These are phyloP conservation scores for Eucalyptus polybractea DNA, from an alignment of 345 rosid species.

Conservation along the genomic window DNA sequence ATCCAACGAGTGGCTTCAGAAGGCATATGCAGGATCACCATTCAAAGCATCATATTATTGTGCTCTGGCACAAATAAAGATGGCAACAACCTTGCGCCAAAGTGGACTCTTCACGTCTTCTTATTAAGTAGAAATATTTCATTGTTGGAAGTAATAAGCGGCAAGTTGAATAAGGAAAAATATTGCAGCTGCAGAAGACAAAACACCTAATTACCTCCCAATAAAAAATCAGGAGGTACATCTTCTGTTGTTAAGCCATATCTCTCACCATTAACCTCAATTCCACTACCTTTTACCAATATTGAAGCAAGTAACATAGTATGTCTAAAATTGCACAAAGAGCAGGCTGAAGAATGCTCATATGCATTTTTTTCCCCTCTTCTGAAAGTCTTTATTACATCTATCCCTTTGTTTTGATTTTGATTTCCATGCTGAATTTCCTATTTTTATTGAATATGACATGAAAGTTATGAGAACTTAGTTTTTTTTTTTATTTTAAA, in stretches of 20 bases:
- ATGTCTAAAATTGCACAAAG: neutral
- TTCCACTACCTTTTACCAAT: neutral
- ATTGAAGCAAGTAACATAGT: neutral
- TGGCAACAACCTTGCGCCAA: constrained; percentile 47
- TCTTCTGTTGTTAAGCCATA: neutral
- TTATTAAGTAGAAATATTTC: neutral
- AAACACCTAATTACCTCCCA: neutral
- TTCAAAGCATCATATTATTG: constrained; percentile 42
- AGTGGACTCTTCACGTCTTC: constrained; percentile 5
- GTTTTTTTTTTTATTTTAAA: neutral
- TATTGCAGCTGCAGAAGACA: neutral
- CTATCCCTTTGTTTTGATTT: neutral
- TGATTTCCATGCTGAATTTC: neutral
- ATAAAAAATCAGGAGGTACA: neutral
- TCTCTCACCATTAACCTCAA: neutral
- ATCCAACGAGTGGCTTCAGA: neutral
- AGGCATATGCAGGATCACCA: constrained; percentile 52
- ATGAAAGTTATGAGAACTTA: neutral
- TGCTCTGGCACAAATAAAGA: constrained; percentile 39
- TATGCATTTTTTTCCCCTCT: neutral
- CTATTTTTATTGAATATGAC: neutral
- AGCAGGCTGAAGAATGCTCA: neutral
- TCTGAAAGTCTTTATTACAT: neutral
- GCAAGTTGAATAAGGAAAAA: neutral
- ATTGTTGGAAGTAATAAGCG: neutral